Evolutionary conservation across 257 asterid species (phyloP), one percentile per base, ranked within the genome.

Genomic region (Oldenlandia corymbosa): DNA sequence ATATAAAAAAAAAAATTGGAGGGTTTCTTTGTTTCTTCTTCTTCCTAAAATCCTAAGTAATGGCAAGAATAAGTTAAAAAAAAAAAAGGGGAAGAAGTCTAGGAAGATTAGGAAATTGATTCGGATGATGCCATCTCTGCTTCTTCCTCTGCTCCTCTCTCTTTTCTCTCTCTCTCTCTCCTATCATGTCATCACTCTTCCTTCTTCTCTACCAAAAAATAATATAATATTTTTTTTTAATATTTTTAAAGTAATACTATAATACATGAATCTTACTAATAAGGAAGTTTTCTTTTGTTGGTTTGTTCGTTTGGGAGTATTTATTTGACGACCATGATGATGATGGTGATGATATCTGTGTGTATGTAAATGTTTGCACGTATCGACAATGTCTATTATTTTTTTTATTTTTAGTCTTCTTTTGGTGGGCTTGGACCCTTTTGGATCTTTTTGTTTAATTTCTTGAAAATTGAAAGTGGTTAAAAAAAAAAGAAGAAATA

Each of bases 81-180:
- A n/a, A n/a, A n/a, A n/a, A n/a, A n/a, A n/a, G n/a, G n/a, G n/a
- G n/a, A n/a, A 46, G 74, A 75, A 57, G 76, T 45, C 79, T 81
- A 71, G 66, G 67, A 70, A 32, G 68, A 69, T 28, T 34, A 51
- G 47, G 31, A 37, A 43, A 36, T 17, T 20, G n/a, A 60, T 16
- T 1, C 9, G 4, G 39, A 34, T 34, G 41, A 54, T 54, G 60
- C 7, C 32, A 23, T 46, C 45, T 27, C 47, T 16, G 5, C 36
- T n/a, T n/a, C n/a, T n/a, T n/a, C n/a, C n/a, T n/a, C n/a, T n/a
- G n/a, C n/a, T n/a, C n/a, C n/a, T n/a, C n/a, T n/a, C n/a, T n/a
- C n/a, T n/a, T n/a, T n/a, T n/a, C n/a, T n/a, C 39, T 34, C 39
- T 34, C 39, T 34, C 39, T 34, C 6, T 34, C 21, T 59, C 65